Base-by-base conservation (phyloP, 352 stramenopile species). In the Pythium folliculosum region DNA sequence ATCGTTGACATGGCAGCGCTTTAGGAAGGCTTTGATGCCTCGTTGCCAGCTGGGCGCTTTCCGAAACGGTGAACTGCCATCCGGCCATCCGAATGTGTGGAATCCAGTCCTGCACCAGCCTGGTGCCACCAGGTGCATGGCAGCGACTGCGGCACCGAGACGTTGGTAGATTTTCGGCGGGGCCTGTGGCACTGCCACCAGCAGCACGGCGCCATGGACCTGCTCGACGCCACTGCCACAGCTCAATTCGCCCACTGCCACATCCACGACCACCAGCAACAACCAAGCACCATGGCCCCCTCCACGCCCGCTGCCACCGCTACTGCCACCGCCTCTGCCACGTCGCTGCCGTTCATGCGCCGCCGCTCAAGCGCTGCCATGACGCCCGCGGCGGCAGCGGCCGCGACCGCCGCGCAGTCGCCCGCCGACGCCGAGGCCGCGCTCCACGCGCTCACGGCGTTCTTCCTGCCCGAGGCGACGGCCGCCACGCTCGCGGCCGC, bases 381-480 rank as follows among this genome's bases (percentile, higher is more conserved):
- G 37, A 17, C 37, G 10, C 37, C 37, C 10, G 14, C 50, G 22
- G 56, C 57, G 19, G 48, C 37, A 13, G 17, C 30, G 25, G 13
- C 65, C 13, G 2, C 38, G 7, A 62, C 30, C 8, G 9, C 47
- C n/a, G 5, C 23, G 17, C 16, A 13, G 14, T 37, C 43, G 23
- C 22, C 35, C 30, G 27, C 8, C 9, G 44, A 53, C 17, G 17
- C 48, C 4, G 58, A 60, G 35, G 63, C 55, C 17, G 48, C 49
- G 35, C 19, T 65, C 22, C 55, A 64, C 25, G 51, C 64, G 21
- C 35, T 71, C 25, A 71, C 64, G 48, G 45, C 65, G 3, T 71
- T 59, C 50, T 71, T 71, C 58, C 35, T 71, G n/a, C 58, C 50
- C 5, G 65, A 71, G 19, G 51, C 58, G 13, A 54, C 65, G 23